Evolutionary conservation across 164 flowering plant species (phyloP).

Genomic region (Macadamia tetraphylla): DNA sequence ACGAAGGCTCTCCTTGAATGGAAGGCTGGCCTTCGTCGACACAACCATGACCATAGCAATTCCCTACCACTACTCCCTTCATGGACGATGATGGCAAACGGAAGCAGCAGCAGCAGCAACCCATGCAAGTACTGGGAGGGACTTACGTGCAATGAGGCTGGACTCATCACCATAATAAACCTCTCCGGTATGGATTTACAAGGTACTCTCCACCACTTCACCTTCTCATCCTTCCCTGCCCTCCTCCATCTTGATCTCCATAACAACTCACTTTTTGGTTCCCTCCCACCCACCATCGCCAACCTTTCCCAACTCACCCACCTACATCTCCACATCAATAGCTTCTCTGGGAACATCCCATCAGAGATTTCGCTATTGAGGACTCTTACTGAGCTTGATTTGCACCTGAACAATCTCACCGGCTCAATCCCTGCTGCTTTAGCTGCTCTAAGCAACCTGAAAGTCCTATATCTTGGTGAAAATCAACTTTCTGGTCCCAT

Average conservation of each 20-base stretch:
- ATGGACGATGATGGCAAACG: neutral
- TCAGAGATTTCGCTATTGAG: constrained; percentile 7
- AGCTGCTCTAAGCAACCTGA: neutral
- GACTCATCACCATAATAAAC: neutral
- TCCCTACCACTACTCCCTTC: neutral
- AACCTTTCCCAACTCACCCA: constrained; percentile 7
- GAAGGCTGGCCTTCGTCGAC: constrained; percentile 7
- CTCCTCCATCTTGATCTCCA: neutral
- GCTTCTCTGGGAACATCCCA: constrained; percentile 14
- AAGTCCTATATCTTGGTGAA: neutral
- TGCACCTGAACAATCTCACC: neutral
- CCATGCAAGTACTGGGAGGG: constrained; percentile 15
- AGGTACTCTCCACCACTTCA: neutral
- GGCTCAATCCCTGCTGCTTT: neutral
- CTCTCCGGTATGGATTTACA: neutral
- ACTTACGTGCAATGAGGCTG: neutral
- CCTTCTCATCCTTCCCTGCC: constrained; percentile 5
- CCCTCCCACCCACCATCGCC: constrained; percentile 12
- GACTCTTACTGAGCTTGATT: neutral
- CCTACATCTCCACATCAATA: constrained; percentile 7
- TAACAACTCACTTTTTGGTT: constrained; percentile 7
- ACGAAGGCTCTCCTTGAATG: constrained; percentile 3
- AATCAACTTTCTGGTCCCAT: neutral
- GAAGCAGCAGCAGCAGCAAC: neutral
- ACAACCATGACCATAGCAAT: no score